A percentile compares a stretch with the other conserved stretches of the same genome.
phyloP scores from a whole-genome alignment of 1,284 basidiomycete genomes.

The Apiotrichum porosum region DNA sequence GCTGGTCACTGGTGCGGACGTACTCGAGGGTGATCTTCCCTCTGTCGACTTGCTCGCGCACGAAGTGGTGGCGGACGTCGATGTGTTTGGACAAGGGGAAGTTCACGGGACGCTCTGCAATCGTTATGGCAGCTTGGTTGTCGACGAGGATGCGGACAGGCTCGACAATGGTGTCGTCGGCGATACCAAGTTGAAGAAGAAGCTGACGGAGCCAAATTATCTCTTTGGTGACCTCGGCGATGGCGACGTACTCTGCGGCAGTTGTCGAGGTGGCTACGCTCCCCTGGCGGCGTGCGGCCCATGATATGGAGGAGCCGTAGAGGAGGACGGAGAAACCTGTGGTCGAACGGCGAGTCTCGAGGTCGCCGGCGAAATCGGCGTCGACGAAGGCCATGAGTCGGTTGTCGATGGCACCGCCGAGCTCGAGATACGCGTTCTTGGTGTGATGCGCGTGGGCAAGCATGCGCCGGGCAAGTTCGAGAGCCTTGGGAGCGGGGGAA shows the following conservation, averaged over 20 bases:
- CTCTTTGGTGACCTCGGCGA: constrained; percentile 52
- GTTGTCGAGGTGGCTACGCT: constrained; percentile 45
- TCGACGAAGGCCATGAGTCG: neutral
- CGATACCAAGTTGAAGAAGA: constrained; percentile 24
- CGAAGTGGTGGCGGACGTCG: constrained; percentile 48
- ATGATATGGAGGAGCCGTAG: constrained; percentile 43
- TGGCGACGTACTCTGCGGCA: constrained; percentile 52
- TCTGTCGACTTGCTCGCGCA: constrained; percentile 37
- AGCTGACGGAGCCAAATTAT: constrained; percentile 45
- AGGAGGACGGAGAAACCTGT: constrained; percentile 48
- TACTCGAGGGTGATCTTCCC: neutral
- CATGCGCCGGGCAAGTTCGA: constrained; percentile 48
- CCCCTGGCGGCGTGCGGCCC: constrained; percentile 48
- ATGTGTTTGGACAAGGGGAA: constrained; percentile 51
- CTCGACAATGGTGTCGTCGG: too few relatives aligned
- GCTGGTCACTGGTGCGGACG: neutral
- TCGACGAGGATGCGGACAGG: constrained; percentile 41
- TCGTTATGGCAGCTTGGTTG: constrained; percentile 46
- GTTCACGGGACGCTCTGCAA: constrained; percentile 43
- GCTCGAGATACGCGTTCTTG: constrained; percentile 25
- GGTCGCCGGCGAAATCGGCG: constrained; percentile 1
- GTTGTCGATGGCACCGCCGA: constrained; percentile 24
- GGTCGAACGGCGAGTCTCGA: constrained; percentile 30
- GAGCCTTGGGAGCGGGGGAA: constrained; percentile 38
- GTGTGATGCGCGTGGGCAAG: constrained; percentile 50